Conservation (phyloP, 1,284 basidiomycete species). For the Apiotrichum montevideense region DNA sequence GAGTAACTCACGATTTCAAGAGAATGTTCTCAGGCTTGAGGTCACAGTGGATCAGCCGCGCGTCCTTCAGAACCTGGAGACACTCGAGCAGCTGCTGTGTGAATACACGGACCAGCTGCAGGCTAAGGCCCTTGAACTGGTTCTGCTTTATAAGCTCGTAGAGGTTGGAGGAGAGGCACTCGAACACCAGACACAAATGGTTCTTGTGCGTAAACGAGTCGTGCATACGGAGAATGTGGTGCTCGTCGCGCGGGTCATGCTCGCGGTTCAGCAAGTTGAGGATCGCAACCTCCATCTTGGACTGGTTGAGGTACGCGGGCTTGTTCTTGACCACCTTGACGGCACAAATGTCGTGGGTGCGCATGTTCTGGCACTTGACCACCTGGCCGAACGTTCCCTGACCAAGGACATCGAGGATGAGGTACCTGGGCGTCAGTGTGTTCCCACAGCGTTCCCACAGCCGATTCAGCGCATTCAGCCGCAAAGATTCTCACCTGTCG, state of each 20-base stretch:
- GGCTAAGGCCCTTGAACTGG: constrained; percentile 94
- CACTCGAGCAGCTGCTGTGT: constrained; percentile 92
- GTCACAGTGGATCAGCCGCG: constrained; percentile 94
- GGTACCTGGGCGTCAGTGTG: constrained; percentile 58
- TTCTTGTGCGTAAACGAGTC: constrained; percentile 96
- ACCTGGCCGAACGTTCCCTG: constrained; percentile 99
- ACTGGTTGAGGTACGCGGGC: constrained; percentile 98
- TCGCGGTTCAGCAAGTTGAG: constrained; percentile 87
- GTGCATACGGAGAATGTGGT: constrained; percentile 90
- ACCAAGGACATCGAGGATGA: constrained; percentile 95
- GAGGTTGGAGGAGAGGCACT: constrained; percentile 92
- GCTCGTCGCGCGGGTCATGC: constrained; percentile 87
- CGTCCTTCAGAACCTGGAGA: constrained; percentile 86
- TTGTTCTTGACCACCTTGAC: constrained; percentile 99
- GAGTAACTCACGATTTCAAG: constrained; percentile 70
- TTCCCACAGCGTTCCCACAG: not conserved
- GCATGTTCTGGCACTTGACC: constrained; percentile 99
- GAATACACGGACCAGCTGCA: constrained; percentile 95
- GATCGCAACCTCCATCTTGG: constrained; percentile 99
- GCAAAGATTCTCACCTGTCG: constrained; percentile 63
- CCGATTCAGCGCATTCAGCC: too few relatives aligned
- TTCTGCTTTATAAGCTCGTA: constrained; percentile 99
- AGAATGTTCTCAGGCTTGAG: constrained; percentile 96
- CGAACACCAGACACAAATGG: constrained; percentile 96
- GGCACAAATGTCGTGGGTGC: constrained; percentile 95